Base-by-base conservation (phyloP, 305 asterid genomes). In the Fraxinus dipetala region DNA sequence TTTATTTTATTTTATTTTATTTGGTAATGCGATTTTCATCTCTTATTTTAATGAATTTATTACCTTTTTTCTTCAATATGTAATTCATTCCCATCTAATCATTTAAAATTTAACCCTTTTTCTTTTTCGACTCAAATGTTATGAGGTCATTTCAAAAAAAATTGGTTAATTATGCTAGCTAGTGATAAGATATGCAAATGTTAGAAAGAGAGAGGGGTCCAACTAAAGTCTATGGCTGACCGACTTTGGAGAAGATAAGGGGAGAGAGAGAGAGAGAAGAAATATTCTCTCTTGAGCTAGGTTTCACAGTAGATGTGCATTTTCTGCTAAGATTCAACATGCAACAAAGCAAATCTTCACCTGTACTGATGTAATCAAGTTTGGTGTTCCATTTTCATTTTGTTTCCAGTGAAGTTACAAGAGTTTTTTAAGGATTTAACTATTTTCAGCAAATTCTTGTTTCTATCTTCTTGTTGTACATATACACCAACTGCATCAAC, bases 191-290 rank as follows among this genome's bases (percentile, higher is more conserved):
- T 67, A 28, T 26, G 18, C 16, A 63, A 48, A 48, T 48, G 83
- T 82, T 81, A 51, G 87, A 78, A 67, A 75, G 75, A 61, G 85
- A 73, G 61, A 83, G 95, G 88, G 93, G 93, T 90, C 97, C 95
- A 90, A 78, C 81, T 80, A 91, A 43, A 91, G 97, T 91, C 91
- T 84, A 88, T 87, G 90, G 91, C 94, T 93, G 91, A 88, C 97
- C 94, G 90, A 86, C 90, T 87, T 83, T 87, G 85, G 89, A 91
- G 85, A 80, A 73, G 97, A 88, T 92, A 86, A 90, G 93, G 87
- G 80, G 86, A 83, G 83, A 85, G 85, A 73, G 65, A 2, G 16
- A 80, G 72, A 76, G 26, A 76, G 63, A 78, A 79, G 82, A 91
- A 56, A 86, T 80, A 89, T 85, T 89, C 88, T 83, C 83, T 78